phyloP scores from a whole-genome alignment of 2,329 filamentous ascomycete species.

The Dothistroma pini region DNA sequence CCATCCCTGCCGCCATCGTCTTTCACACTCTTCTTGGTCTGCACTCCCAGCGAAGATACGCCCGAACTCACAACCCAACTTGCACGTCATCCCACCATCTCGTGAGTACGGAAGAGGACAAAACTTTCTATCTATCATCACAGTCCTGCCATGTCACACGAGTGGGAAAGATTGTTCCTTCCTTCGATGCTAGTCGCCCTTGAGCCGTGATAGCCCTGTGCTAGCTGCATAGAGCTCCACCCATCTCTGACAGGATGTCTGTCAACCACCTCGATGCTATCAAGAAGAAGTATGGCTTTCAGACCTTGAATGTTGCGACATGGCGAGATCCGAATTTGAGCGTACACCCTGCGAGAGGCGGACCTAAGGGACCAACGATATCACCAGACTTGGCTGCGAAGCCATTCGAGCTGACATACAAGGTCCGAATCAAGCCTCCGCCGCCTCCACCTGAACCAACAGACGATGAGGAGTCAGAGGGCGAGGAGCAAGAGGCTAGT shows the following conservation, averaged over 20 bases:
- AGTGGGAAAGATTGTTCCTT: neutral
- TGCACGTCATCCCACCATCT: conserved; percentile 18
- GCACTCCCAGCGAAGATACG: neutral
- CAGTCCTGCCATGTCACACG: conserved; percentile 14
- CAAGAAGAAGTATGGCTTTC: conserved; percentile 26
- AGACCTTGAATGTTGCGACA: conserved; percentile 24
- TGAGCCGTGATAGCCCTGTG: neutral
- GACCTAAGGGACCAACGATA: conserved; percentile 20
- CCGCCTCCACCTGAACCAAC: conserved; percentile 23
- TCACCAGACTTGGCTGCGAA: conserved; percentile 23
- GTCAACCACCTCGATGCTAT: conserved; percentile 15
- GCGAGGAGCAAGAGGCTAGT: conserved; percentile 11
- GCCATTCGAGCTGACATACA: conserved; percentile 26
- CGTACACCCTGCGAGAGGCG: conserved; percentile 27
- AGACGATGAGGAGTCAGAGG: conserved; percentile 26
- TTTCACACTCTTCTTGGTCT: neutral
- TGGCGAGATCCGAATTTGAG: conserved; percentile 28
- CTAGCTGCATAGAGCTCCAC: conserved; percentile 1
- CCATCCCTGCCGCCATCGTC: neutral
- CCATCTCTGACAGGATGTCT: conserved; percentile 14
- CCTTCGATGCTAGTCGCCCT: conserved; percentile 2
- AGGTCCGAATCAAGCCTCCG: conserved; percentile 20
- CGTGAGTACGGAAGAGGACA: conserved; percentile 9
- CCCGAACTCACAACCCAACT: conserved; percentile 5
- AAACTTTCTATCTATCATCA: conserved; percentile 1